These are phyloP conservation scores for Margaritispora aquatica DNA, from an alignment of 495 filamentous ascomycete genomes.

Conservation along the genomic window DNA sequence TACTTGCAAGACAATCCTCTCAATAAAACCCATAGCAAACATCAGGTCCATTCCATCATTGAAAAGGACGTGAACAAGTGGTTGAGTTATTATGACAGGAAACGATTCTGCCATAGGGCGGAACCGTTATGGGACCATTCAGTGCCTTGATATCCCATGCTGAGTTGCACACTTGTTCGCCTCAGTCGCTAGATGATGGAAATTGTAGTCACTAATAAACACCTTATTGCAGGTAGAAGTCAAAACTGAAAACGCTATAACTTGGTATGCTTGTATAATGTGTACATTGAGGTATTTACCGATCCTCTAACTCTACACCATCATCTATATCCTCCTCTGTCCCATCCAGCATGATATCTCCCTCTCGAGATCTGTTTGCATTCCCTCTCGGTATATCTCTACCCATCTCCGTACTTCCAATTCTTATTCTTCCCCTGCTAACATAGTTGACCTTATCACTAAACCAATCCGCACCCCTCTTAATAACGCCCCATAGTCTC, in stretches of 20 bases:
- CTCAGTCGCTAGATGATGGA: no score
- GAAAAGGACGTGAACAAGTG: no score
- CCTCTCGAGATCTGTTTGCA: not conserved
- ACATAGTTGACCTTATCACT: slow-evolving; percentile 40
- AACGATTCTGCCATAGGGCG: no score
- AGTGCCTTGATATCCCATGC: no score
- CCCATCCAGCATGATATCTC: slow-evolving; percentile 51
- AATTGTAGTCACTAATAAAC: no score
- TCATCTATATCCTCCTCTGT: slow-evolving; percentile 53
- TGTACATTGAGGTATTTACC: slow-evolving; percentile 19
- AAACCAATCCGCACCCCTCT: slow-evolving; percentile 49
- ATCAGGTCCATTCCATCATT: no score
- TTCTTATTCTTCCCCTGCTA: slow-evolving; percentile 41
- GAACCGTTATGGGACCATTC: no score
- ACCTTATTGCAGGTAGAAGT: no score
- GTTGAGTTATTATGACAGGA: no score
- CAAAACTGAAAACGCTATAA: not conserved
- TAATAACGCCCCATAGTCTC: slow-evolving; percentile 60
- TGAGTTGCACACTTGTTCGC: no score
- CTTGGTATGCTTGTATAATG: not conserved
- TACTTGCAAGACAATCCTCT: no score
- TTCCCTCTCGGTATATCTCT: slow-evolving; percentile 14
- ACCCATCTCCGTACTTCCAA: slow-evolving; percentile 27
- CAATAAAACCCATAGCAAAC: no score
- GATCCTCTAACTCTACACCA: slow-evolving; percentile 55